Conservation (phyloP, 2,329 filamentous ascomycete genomes). For the Diaporthe ilicicola region DNA sequence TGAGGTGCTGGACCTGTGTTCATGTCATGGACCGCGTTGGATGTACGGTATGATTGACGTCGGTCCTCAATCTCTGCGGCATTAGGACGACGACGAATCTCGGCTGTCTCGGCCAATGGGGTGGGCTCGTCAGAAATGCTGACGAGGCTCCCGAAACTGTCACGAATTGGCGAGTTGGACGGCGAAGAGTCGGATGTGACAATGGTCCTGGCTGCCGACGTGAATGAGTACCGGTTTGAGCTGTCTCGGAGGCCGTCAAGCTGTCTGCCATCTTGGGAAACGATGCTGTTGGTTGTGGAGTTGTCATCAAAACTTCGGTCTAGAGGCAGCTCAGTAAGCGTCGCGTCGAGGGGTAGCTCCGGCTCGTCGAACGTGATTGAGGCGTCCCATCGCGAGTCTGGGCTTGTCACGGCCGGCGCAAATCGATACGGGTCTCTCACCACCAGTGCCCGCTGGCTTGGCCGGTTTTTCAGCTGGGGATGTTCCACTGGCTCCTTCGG, state of each 20-base stretch:
- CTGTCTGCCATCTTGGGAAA: slow-evolving; percentile 66
- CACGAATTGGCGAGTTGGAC: slow-evolving; percentile 62
- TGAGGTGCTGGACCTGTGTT: slow-evolving; percentile 35
- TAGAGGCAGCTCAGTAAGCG: slow-evolving; percentile 42
- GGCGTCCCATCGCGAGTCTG: slow-evolving; percentile 47
- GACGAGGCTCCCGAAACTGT: slow-evolving; percentile 55
- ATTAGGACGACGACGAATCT: slow-evolving; percentile 59
- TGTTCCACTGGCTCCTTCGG: slow-evolving; percentile 52
- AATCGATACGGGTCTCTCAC: slow-evolving; percentile 57
- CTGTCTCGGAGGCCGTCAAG: slow-evolving; percentile 66
- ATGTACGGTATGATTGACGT: slow-evolving; percentile 60
- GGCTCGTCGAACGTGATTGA: slow-evolving; percentile 29
- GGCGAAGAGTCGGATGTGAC: slow-evolving; percentile 69
- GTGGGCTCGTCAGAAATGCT: slow-evolving; percentile 41
- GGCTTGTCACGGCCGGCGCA: slow-evolving; percentile 47
- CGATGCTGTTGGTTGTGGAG: slow-evolving; percentile 65
- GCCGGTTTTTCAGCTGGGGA: slow-evolving; percentile 47
- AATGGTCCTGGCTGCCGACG: slow-evolving; percentile 68
- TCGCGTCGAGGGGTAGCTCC: slow-evolving; percentile 41
- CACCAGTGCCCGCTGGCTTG: slow-evolving; percentile 57
- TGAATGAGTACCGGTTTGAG: slow-evolving; percentile 64
- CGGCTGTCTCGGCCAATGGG: slow-evolving; percentile 36
- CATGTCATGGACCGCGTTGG: slow-evolving; percentile 53
- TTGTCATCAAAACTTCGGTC: slow-evolving; percentile 60
- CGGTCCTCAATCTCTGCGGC: slow-evolving; percentile 60